Evolutionary conservation across 73 alveolate genomes (phyloP), one percentile per base, ranked within the genome.

Genomic region (Blepharisma japonicum): DNA sequence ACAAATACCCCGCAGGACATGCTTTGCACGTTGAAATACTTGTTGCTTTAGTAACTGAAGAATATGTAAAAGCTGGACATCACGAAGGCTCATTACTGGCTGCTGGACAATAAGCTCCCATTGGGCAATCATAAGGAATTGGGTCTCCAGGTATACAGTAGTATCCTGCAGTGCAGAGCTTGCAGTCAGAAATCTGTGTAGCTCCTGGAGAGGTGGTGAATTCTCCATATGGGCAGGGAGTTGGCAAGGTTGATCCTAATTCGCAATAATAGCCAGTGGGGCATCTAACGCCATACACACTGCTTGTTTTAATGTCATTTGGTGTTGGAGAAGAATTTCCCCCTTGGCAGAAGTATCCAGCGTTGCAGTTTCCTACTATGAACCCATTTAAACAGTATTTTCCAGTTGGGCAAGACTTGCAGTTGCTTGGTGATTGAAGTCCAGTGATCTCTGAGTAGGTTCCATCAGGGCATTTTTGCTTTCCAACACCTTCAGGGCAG

Each of bases 401-500:
- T 54, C 92, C 97, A 14, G 90, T 86, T 27, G 88, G 92, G 81
- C 97, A 90, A 39, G 74, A 3, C 6, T 32, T 20, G 77, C 94
- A 86, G 83, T 87, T 42, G 68, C 83, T 14, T 84, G 87, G 79
- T 90, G 82, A 20, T 46, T 74, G 80, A 68, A 71, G 79, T 86
- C 61, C 77, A 56, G 61, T 56, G 6, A 77, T 18, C 18, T 67
- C 72, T 27, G 86, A 74, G 68, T 85, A 89, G 54, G 89, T 82
- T 45, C 98, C 96, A 47, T 80, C 56, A 0, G 97, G 97, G 56
- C 97, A 92, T n/a, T 27, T 32, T 23, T 68, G 20, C 11, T 53
- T 81, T 0, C 85, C 83, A 42, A 79, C 83, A n/a, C n/a, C n/a
- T n/a, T n/a, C n/a, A 14, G 96, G 89, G 55, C 97, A 91, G 82